phyloP scores from a whole-genome alignment of 129 eudicot genomes.

The Oenanthe sinensis region DNA sequence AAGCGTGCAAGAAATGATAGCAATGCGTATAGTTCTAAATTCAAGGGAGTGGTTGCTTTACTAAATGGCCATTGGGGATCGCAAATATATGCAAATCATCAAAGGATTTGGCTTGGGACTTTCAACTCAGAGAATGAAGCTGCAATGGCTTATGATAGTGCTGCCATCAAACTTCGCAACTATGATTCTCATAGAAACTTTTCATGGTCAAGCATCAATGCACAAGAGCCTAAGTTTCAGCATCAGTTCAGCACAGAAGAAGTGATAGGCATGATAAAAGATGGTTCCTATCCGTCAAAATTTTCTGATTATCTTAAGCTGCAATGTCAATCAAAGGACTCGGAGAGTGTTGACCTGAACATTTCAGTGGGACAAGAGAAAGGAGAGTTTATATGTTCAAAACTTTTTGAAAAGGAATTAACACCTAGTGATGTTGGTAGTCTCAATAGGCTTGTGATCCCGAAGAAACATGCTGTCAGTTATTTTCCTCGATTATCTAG shows the following conservation, averaged over 20 bases:
- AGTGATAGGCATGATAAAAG: conserved; percentile 52
- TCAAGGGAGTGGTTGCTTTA: conserved; percentile 70
- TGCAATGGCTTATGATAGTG: conserved; percentile 73
- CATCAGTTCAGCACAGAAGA: conserved; percentile 24
- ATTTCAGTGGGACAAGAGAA: conserved; percentile 2
- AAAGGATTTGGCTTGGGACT: conserved; percentile 76
- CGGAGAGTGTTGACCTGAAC: conserved; percentile 1
- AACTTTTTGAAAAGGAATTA: conserved; percentile 62
- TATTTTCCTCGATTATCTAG: conserved; percentile 35
- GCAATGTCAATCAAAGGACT: not conserved
- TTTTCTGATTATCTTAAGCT: conserved; percentile 38
- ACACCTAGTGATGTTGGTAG: conserved; percentile 88
- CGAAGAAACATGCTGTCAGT: conserved; percentile 55
- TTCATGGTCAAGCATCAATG: conserved; percentile 34
- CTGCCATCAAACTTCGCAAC: conserved; percentile 48
- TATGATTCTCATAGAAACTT: conserved; percentile 49
- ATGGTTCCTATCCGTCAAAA: conserved; percentile 61
- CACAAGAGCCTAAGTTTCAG: conserved; percentile 54
- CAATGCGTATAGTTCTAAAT: conserved; percentile 25
- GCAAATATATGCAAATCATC: conserved; percentile 65
- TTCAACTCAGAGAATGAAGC: conserved; percentile 60
- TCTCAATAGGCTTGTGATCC: conserved; percentile 70
- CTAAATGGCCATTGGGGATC: conserved; percentile 84
- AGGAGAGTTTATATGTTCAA: conserved; percentile 22
- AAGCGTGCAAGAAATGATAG: conserved; percentile 12